Percentiles rank a stretch among this genome's conserved stretches.
Conservation (phyloP, 2,329 filamentous ascomycete genomes). For the Sporothrix curviconia region DNA sequence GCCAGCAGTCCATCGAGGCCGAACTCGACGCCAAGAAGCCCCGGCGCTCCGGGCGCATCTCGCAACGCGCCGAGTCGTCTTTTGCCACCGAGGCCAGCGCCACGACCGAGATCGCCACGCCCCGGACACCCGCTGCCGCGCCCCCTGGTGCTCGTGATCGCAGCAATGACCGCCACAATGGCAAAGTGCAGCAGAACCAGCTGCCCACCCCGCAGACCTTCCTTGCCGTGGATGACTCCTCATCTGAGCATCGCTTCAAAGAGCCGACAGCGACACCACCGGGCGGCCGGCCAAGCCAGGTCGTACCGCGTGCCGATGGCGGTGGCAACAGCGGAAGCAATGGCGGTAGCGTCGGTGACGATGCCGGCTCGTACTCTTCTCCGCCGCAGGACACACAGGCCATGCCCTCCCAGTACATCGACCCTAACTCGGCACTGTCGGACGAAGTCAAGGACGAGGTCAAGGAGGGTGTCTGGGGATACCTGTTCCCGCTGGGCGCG, state of each 20-base stretch:
- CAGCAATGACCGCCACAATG: background rate
- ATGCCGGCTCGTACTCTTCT: slow-evolving; percentile 37
- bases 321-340: background rate
- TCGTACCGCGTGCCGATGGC: slow-evolving; percentile 39
- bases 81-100: slow-evolving; percentile 8
- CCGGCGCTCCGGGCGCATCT: slow-evolving; percentile 68
- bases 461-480: slow-evolving; percentile 89
- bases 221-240: slow-evolving; percentile 48
- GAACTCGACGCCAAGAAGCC: slow-evolving; percentile 72
- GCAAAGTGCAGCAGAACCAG: slow-evolving; percentile 34
- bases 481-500: slow-evolving; percentile 74
- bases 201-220: slow-evolving; percentile 78
- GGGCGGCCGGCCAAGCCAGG: slow-evolving; percentile 50
- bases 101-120: slow-evolving; percentile 8
- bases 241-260: slow-evolving; percentile 43
- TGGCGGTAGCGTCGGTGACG: slow-evolving; percentile 19
- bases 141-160: background rate
- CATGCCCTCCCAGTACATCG: slow-evolving; percentile 69
- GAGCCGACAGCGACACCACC: slow-evolving; percentile 67
- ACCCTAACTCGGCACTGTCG: slow-evolving; percentile 63
- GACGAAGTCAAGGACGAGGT: slow-evolving; percentile 82
- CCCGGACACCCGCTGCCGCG: background rate
- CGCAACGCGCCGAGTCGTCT: slow-evolving; percentile 37
- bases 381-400: slow-evolving; percentile 68
- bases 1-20: slow-evolving; percentile 57